Base-by-base conservation (phyloP, 805 yeast species). In the Hemisphaericaspora nanyangensis region DNA sequence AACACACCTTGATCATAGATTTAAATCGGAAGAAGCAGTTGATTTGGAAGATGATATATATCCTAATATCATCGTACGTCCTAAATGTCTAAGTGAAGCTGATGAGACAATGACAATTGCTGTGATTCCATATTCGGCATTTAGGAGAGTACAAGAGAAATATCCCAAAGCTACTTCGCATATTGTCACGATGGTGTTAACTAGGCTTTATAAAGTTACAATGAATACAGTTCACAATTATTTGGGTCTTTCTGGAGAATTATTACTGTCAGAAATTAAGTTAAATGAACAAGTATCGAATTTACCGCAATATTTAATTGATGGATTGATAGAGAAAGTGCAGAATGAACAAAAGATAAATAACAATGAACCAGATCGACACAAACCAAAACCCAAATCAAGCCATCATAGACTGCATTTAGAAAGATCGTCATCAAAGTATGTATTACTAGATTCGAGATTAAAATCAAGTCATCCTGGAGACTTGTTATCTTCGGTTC, bases 121-220 rank as follows among this genome's bases (percentile, higher is more conserved):
- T 0, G 84, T 91, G 27, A 90, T 91, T 12, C 99, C 99, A 0
- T 79, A 82, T 1, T 81, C 79, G 37, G 85, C 97, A 0, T 93
- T 91, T 50, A 72, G 77, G 39, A 68, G 84, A 38, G 73, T 91
- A 29, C 82, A 85, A 6, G 56, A 67, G 22, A 85, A 80, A 50
- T 87, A 81, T 54, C 98, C 98, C 5, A 78, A 85, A 46, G 86
- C 96, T 1, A 83, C 96, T 0, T 86, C 96, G 0, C 96, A 90
- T 58, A 90, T 93, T 22, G 91, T 91, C 11, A 96, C 95, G 51
- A 89, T 91, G 78, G 87, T 91, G 17, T 64, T 91, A 40, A 82
- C 95, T 1, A 75, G 95, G 45, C 70, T 93, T 38, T 87, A 88
- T 56, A 77, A 95, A 48, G 96, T 93, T 7, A 91, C 98, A 0